Evolutionary conservation across 1,284 basidiomycete species (phyloP).

Genomic region (Ceraceosorus guamensis): DNA sequence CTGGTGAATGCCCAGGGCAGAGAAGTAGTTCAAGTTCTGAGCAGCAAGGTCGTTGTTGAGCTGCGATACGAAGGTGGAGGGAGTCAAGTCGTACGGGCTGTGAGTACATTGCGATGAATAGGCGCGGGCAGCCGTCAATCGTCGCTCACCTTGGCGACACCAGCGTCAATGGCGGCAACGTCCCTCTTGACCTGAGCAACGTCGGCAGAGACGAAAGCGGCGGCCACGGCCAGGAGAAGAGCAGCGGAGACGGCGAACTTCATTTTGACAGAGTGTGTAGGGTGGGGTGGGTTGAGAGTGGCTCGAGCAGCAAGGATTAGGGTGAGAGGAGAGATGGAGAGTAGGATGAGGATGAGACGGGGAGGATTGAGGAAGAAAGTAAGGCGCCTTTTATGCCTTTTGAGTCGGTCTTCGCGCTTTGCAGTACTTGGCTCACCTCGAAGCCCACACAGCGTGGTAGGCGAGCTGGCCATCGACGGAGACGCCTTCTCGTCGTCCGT

Average conservation of each 20-base stretch:
- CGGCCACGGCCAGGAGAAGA: conserved; percentile 7
- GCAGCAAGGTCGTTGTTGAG: conserved; percentile 4
- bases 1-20: conserved; percentile 7
- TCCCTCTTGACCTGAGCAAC: conserved; percentile 12
- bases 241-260: conserved; percentile 9
- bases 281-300: neutral
- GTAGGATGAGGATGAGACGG: neutral
- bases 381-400: neutral
- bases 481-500: too few species aligned
- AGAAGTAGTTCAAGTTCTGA: conserved; percentile 5
- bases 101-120: too few species aligned
- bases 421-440: too few species aligned
- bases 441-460: too few species aligned
- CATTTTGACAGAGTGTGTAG: too few species aligned
- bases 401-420: too few species aligned
- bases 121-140: too few species aligned
- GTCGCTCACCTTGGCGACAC: conserved; percentile 7
- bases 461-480: too few species aligned
- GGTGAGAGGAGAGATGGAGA: neutral
- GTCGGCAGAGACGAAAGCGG: conserved; percentile 10
- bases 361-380: neutral
- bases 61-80: neutral
- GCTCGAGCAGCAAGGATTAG: neutral
- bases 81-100: neutral
- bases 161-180: conserved; percentile 8